These are phyloP conservation scores for Physaria fendleri DNA, from an alignment of 345 rosid species.

Conservation along the genomic window DNA sequence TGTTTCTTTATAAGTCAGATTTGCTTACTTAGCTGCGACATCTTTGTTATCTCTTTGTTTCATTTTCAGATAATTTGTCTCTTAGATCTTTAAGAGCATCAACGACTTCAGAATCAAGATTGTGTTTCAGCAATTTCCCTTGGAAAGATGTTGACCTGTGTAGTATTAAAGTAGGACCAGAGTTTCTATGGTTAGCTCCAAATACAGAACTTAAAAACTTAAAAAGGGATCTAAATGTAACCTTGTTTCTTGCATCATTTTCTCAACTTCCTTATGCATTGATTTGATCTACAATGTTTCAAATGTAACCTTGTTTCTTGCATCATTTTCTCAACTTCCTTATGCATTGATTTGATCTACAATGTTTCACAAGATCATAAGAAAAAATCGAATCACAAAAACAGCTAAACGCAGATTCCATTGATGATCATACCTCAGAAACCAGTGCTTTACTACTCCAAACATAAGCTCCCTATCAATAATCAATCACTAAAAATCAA, in stretches of 20 bases:
- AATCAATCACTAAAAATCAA: slow-evolving; percentile 15
- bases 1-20: neutral
- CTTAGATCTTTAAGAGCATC: slow-evolving; percentile 81
- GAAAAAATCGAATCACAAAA: neutral
- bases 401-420: neutral
- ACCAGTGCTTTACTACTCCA: slow-evolving; percentile 92
- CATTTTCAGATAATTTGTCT: slow-evolving; percentile 53
- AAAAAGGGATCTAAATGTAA: too few species aligned
- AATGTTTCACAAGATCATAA: neutral
- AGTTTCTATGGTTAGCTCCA: neutral
- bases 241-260: slow-evolving; percentile 77
- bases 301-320: slow-evolving; percentile 72
- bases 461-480: slow-evolving; percentile 76
- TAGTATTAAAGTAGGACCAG: neutral
- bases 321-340: slow-evolving; percentile 67
- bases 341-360: slow-evolving; percentile 68
- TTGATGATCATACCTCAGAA: slow-evolving; percentile 55
- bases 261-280: slow-evolving; percentile 67
- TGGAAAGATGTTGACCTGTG: slow-evolving; percentile 66
- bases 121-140: slow-evolving; percentile 77
- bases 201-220: neutral
- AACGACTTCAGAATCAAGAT: slow-evolving; percentile 80
- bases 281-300: slow-evolving; percentile 52
- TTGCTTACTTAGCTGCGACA: neutral
- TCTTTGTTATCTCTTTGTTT: slow-evolving; percentile 35